These are phyloP conservation scores for Capsicum chinense DNA, from an alignment of 257 asterid genomes.

Conservation along the genomic window DNA sequence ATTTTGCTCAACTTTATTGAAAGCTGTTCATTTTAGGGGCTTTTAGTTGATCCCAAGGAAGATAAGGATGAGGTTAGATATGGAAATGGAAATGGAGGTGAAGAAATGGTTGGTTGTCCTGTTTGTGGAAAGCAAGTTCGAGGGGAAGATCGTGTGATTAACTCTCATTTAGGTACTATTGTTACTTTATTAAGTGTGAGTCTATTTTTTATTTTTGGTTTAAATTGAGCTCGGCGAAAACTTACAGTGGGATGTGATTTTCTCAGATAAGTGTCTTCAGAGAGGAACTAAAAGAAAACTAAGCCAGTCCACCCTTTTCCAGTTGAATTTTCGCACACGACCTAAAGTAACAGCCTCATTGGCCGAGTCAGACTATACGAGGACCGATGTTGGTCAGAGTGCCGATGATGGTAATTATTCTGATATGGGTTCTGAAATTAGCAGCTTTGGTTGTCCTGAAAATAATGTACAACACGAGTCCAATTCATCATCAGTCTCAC, in stretches of 20 bases:
- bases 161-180: conserved; percentile 78
- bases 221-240: background rate
- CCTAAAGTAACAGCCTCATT: conserved; percentile 49
- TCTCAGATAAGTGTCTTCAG: conserved; percentile 75
- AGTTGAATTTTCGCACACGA: conserved; percentile 65
- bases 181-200: background rate
- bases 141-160: conserved; percentile 54
- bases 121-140: conserved; percentile 66
- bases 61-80: background rate
- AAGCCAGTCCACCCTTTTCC: conserved; percentile 79
- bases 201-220: background rate
- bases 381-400: conserved; percentile 29
- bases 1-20: too few species aligned
- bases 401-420: conserved; percentile 27
- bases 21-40: too few species aligned
- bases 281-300: conserved; percentile 80
- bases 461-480: conserved; percentile 31
- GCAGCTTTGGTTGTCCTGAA: conserved; percentile 39
- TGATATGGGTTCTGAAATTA: conserved; percentile 30
- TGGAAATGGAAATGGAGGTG: conserved; percentile 15
- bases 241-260: conserved; percentile 32
- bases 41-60: too few species aligned
- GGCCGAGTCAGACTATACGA: conserved; percentile 34
- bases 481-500: conserved; percentile 20
- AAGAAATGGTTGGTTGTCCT: conserved; percentile 70